Evolutionary conservation across 169 alveolate genomes (phyloP).

Genomic region (Plasmodium chabaudi): DNA sequence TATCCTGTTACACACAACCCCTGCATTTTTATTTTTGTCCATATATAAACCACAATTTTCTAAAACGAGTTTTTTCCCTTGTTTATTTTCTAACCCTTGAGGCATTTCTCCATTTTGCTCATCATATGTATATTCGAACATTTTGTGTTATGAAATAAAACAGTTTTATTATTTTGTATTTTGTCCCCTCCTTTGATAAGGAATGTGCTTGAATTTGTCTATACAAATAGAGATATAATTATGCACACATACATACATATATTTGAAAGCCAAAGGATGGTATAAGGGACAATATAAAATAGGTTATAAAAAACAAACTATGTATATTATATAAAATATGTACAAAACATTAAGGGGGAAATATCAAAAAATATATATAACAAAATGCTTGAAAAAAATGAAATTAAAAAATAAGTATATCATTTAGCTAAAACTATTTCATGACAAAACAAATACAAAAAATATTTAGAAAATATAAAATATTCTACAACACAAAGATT

Average conservation of each 20-base stretch:
- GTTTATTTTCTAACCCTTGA: slow-evolving; percentile 12
- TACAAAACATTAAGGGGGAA: no score
- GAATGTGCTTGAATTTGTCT: no score
- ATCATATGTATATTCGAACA: background rate
- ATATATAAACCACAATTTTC: slow-evolving; percentile 44
- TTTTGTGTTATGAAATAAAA: background rate
- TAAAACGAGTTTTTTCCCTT: slow-evolving; percentile 33
- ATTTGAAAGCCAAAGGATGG: no score
- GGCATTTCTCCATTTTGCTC: background rate
- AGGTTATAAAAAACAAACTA: no score
- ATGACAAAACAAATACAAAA: background rate
- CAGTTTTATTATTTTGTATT: no score
- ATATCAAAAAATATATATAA: no score
- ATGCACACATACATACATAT: no score
- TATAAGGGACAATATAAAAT: no score
- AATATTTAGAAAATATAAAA: background rate
- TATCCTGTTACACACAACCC: slow-evolving; percentile 70
- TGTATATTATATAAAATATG: no score
- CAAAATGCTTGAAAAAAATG: background rate
- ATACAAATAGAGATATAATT: no score
- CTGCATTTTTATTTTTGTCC: slow-evolving; percentile 50
- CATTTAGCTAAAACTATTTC: background rate
- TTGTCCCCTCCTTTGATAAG: no score
- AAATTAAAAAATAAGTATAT: background rate
- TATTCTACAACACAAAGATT: background rate